Percentiles rank a stretch among this genome's conserved stretches.
Conservation (phyloP, 2,329 filamentous ascomycete species). For the Didymella arachidicola region DNA sequence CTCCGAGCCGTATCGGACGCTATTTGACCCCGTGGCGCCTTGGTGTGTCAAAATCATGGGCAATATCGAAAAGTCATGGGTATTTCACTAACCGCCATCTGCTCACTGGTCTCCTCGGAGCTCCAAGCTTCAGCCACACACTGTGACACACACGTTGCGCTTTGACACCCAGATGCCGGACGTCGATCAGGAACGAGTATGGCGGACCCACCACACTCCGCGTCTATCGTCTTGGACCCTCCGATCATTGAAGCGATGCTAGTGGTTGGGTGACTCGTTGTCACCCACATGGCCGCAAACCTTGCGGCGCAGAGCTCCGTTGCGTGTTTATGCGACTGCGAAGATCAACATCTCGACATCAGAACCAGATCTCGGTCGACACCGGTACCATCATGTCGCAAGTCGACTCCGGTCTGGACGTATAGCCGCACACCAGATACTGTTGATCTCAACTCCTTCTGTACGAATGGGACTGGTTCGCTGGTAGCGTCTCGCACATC, state of each 20-base stretch:
- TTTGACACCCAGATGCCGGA: slow-evolving; percentile 2
- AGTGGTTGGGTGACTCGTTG: slow-evolving; percentile 6
- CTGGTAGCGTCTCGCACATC: not conserved
- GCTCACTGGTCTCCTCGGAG: not conserved
- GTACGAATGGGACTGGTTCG: not conserved
- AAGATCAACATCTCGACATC: not conserved
- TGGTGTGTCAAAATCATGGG: not conserved
- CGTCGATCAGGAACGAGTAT: slow-evolving; percentile 13
- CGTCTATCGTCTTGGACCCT: not conserved
- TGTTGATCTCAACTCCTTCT: not conserved
- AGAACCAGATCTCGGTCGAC: not conserved
- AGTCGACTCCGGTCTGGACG: not conserved
- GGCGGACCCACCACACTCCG: slow-evolving; percentile 1
- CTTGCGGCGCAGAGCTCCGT: not conserved
- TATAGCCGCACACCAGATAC: not conserved
- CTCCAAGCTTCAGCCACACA: slow-evolving; percentile 3
- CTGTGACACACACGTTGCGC: not conserved
- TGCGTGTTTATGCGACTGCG: not conserved
- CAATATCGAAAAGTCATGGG: not conserved
- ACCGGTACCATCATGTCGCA: not conserved
- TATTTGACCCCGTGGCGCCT: not conserved
- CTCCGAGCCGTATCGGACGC: not conserved
- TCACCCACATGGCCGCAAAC: not conserved
- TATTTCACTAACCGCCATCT: not conserved
- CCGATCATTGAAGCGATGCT: not conserved